Conservation (phyloP, 1,139 yeast species). For the Hemisphaericaspora subhashii region DNA sequence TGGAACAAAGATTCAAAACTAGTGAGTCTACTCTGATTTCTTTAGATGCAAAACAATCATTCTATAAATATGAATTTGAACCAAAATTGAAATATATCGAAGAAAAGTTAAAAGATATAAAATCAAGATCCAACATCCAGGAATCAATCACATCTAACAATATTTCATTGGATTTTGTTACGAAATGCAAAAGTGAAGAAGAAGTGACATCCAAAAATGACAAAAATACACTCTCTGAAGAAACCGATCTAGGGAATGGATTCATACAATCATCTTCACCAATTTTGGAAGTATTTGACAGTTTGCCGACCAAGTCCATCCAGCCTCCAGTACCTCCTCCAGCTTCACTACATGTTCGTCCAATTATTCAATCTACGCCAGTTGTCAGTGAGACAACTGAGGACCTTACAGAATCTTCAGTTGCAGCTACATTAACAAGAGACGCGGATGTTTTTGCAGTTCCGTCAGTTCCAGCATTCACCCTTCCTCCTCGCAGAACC, state of each 20-base stretch:
- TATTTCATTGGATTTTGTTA: background rate
- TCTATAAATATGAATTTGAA: conserved; percentile 23
- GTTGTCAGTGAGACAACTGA: background rate
- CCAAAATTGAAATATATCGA: conserved; percentile 21
- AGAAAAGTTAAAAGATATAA: background rate
- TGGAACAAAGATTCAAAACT: conserved; percentile 27
- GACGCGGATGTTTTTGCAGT: background rate
- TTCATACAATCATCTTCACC: background rate
- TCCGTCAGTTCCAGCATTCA: conserved; percentile 2
- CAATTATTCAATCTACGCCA: background rate
- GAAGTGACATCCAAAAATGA: background rate
- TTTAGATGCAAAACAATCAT: conserved; percentile 31
- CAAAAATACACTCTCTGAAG: background rate
- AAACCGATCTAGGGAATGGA: background rate
- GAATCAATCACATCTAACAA: background rate
- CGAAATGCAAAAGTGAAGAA: background rate
- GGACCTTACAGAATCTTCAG: conserved; percentile 2
- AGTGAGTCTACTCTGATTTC: conserved; percentile 40
- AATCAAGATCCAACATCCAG: background rate
- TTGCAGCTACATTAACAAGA: background rate
- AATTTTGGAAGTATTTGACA: background rate
- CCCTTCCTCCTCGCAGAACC: conserved; percentile 2
- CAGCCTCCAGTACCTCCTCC: background rate
- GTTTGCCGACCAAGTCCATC: background rate
- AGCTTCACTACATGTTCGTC: background rate